Evolutionary conservation across 805 yeast genomes (phyloP), one percentile per base, ranked within the genome.

Genomic region (Suhomyces pyralidae): DNA sequence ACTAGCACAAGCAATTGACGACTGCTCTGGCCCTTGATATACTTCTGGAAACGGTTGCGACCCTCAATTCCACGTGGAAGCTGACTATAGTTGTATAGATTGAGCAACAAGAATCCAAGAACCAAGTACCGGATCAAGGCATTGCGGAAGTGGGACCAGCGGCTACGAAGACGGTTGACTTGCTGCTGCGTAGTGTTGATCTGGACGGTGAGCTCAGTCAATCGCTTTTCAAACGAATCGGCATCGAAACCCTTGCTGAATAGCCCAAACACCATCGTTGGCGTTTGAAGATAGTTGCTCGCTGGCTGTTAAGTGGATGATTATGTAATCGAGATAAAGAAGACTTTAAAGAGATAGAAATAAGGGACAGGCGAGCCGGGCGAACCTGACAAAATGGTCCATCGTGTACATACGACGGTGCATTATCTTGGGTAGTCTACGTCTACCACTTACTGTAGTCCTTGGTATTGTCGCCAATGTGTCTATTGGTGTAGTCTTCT

Each of bases 141-240:
- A 15, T 57, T 49, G 24, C 57, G 59, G 48, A 62, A 46, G 59
- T 60, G 53, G 45, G 51, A 45, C 48, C 59, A 52, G 57, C 63
- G 47, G 48, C 55, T 32, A 32, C 53, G 49, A 52, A 52, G 58
- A 15, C 51, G 57, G 1, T 57, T 45, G 14, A 70, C 49, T 25
- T 59, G 63, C 46, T 64, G 62, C 47, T 70, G 64, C 10, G 62
- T 60, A 22, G 45, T 54, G 2, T 67, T 51, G 40, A 80, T 78
- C 24, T 67, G 63, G 2, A 61, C 63, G 0, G 81, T 65, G 10
- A 80, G 50, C 2, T 57, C 43, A 19, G 76, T 70, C 40, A 80
- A 63, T 30, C 76, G 74, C 53, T 66, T 70, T 53, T 80, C 84
- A 58, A 73, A 79, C 40, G 59, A 55, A 24, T 72, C 71, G 5